These are phyloP conservation scores for Cyathus olla DNA, from an alignment of 1,284 basidiomycete species.

Conservation along the genomic window DNA sequence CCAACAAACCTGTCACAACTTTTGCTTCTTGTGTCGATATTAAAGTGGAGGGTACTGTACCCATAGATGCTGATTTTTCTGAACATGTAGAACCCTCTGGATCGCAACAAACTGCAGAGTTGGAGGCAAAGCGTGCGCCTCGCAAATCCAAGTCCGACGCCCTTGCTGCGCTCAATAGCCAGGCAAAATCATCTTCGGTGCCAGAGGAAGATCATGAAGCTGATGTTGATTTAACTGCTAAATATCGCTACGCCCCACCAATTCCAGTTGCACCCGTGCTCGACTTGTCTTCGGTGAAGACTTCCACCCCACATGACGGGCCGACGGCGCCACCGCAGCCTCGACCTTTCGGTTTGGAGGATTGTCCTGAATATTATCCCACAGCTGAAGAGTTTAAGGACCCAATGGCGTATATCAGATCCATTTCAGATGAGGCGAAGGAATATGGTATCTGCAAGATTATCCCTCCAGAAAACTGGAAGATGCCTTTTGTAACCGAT, in stretches of 20 bases:
- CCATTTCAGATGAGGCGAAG: constrained; percentile 82
- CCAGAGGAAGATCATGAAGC: constrained; percentile 58
- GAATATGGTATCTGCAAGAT: constrained; percentile 96
- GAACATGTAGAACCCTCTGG: constrained; percentile 34
- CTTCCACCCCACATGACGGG: constrained; percentile 59
- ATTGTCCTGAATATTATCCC: constrained; percentile 93
- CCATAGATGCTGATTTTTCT: constrained; percentile 55
- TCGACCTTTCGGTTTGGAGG: constrained; percentile 87
- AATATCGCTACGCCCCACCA: constrained; percentile 62
- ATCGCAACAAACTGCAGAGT: constrained; percentile 37
- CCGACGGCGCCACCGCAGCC: constrained; percentile 45
- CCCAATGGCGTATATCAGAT: constrained; percentile 95
- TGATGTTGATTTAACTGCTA: constrained; percentile 53
- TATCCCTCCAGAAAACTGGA: constrained; percentile 93
- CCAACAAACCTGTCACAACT: constrained; percentile 57
- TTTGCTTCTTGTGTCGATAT: constrained; percentile 77
- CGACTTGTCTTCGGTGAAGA: constrained; percentile 80
- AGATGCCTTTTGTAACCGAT: constrained; percentile 97
- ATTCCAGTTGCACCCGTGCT: constrained; percentile 71
- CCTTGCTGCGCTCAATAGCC: constrained; percentile 77
- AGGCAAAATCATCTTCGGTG: constrained; percentile 65
- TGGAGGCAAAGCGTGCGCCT: constrained; percentile 74
- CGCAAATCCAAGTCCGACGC: constrained; percentile 90
- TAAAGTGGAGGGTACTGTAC: constrained; percentile 71
- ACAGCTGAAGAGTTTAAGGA: constrained; percentile 92